These are phyloP conservation scores for Penicillium frequentans DNA, from an alignment of 2,329 filamentous ascomycete species.

Conservation along the genomic window DNA sequence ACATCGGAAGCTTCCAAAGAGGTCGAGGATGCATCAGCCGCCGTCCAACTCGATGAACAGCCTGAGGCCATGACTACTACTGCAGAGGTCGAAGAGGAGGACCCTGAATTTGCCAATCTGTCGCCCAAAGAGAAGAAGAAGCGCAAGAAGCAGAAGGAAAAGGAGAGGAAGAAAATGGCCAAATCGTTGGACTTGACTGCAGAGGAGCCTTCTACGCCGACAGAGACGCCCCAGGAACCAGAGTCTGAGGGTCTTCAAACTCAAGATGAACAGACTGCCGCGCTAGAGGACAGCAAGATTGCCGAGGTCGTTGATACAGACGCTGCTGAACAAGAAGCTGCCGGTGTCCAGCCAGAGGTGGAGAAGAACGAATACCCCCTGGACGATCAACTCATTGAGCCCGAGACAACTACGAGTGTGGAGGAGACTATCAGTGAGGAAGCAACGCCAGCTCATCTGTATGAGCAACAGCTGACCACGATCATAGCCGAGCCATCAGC, in stretches of 20 bases:
- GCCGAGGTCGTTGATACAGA: not conserved
- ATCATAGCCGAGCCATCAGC: not conserved
- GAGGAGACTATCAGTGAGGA: constrained; percentile 12
- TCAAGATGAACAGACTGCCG: not conserved
- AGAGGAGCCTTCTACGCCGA: constrained; percentile 5
- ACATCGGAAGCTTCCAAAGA: not conserved
- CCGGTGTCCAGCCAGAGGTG: not conserved
- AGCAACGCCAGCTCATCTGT: not conserved
- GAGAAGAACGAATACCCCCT: not conserved
- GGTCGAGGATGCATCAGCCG: not conserved
- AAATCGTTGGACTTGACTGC: constrained; percentile 20
- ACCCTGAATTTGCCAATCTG: constrained; percentile 7
- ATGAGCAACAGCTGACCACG: not conserved
- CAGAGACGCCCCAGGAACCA: constrained; percentile 3
- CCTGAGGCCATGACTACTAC: not conserved
- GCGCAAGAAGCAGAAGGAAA: constrained; percentile 22
- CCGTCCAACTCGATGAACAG: not conserved
- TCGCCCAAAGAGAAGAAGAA: constrained; percentile 23
- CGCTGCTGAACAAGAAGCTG: not conserved
- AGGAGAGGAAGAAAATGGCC: constrained; percentile 19
- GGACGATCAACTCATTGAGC: not conserved
- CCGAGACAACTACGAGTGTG: not conserved
- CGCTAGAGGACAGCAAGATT: not conserved
- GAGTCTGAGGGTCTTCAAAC: not conserved
- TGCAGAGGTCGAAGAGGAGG: constrained; percentile 4